Conservation (phyloP, 192 early-diverging fungal genomes). For the Umbelopsis ramanniana region DNA sequence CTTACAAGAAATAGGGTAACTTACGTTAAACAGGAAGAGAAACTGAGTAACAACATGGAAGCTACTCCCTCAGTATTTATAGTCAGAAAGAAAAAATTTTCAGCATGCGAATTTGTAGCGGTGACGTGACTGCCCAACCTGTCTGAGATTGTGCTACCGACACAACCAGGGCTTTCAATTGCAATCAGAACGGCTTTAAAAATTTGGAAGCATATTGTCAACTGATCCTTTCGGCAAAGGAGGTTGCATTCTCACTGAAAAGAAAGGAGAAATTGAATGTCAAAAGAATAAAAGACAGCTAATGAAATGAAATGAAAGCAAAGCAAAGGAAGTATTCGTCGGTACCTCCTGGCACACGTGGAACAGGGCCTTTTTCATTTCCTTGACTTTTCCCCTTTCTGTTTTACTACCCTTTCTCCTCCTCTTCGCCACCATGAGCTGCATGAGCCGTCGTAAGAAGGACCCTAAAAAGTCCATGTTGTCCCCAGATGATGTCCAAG, state of each 20-base stretch:
- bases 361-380: constrained; percentile 11
- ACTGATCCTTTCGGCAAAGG: not conserved
- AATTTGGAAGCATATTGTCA: constrained; percentile 3
- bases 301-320: no score
- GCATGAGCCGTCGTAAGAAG: constrained; percentile 19
- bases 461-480: constrained; percentile 5
- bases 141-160: no score
- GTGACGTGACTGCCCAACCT: no score
- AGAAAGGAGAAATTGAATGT: not conserved
- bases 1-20: not conserved
- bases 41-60: not conserved
- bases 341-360: constrained; percentile 7
- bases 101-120: no score
- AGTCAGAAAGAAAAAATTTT: constrained; percentile 3
- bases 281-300: not conserved
- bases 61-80: not conserved
- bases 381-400: not conserved
- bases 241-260: not conserved
- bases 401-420: not conserved
- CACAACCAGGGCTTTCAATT: not conserved
- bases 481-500: constrained; percentile 15
- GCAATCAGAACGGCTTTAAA: not conserved
- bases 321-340: no score
- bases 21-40: not conserved
- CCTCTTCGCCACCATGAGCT: constrained; percentile 19